A percentile compares a stretch with the other conserved stretches of the same genome.
These are phyloP conservation scores for Royoungia palumana DNA, from an alignment of 768 basidiomycete genomes.

Conservation along the genomic window DNA sequence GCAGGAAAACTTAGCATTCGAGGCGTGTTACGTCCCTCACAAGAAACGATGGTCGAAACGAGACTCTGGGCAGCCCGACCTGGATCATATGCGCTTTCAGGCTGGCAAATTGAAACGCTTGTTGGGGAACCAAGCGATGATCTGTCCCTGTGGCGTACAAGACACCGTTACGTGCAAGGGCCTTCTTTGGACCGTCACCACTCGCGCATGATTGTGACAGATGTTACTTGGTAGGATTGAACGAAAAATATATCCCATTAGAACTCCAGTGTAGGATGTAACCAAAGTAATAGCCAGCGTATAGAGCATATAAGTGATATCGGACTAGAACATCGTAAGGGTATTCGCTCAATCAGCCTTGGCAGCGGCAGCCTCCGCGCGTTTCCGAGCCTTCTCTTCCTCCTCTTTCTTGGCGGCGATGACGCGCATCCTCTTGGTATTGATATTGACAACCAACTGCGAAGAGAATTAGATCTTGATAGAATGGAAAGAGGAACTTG, in stretches of 20 bases:
- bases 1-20: conserved; percentile 65
- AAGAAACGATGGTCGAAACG: conserved; percentile 41
- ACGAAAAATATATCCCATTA: not conserved
- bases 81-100: conserved; percentile 60
- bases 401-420: conserved; percentile 51
- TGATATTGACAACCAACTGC: conserved; percentile 73
- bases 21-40: conserved; percentile 51
- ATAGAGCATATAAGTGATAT: not conserved
- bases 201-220: conserved; percentile 37
- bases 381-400: conserved; percentile 35
- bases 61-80: conserved; percentile 61
- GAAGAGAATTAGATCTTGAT: not conserved
- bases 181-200: conserved; percentile 26
- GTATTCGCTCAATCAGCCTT: conserved; percentile 21
- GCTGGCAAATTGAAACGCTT: conserved; percentile 68
- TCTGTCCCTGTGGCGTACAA: conserved; percentile 31
- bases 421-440: conserved; percentile 59
- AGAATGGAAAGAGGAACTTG: conserved; percentile 1
- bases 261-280: conserved; percentile 14
- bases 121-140: conserved; percentile 42
- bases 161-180: conserved; percentile 41
- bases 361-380: conserved; percentile 19
- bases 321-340: conserved; percentile 8
- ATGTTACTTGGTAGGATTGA: conserved; percentile 8
- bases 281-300: not conserved